phyloP scores from a whole-genome alignment of 192 early-diverging fungal species.

The Rhizoclosmatium sp. region DNA sequence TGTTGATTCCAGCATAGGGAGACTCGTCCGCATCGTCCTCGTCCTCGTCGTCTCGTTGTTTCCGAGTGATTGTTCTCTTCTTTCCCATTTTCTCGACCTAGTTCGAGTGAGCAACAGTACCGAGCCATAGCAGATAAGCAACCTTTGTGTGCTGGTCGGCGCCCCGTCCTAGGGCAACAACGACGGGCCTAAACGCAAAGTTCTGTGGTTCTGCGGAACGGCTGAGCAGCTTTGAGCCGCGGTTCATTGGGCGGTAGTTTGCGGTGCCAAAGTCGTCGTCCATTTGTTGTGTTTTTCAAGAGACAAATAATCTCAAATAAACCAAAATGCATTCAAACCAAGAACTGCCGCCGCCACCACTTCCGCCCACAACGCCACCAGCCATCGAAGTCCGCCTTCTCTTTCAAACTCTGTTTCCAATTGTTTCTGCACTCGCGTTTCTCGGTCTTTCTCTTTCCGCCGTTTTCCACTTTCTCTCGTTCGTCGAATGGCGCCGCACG shows the following conservation, averaged over 20 bases:
- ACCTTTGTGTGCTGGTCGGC: constrained; percentile 31
- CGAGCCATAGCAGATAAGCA: not conserved
- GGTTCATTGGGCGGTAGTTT: constrained; percentile 62
- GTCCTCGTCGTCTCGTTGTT: not conserved
- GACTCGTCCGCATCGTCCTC: constrained; percentile 30
- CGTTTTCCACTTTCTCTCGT: not conserved
- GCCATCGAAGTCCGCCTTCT: not conserved
- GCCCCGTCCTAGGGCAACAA: constrained; percentile 17
- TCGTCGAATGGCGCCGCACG: not conserved
- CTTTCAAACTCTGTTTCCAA: not conserved
- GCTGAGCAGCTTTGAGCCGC: constrained; percentile 68
- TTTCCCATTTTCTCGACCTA: constrained; percentile 38
- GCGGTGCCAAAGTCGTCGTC: constrained; percentile 35
- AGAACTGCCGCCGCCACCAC: not conserved
- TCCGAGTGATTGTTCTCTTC: constrained; percentile 21
- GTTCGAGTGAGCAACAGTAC: constrained; percentile 7
- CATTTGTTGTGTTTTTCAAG: not conserved
- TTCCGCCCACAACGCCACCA: not conserved
- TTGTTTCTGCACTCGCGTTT: not conserved
- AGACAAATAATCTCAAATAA: no score
- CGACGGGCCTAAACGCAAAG: constrained; percentile 9
- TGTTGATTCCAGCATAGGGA: constrained; percentile 40
- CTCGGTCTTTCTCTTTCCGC: not conserved
- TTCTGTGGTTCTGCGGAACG: constrained; percentile 32
- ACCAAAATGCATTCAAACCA: no score